A percentile compares a stretch with the other conserved stretches of the same genome.
phyloP scores from a whole-genome alignment of 352 stramenopile genomes.

The Phytophthora capsici region DNA sequence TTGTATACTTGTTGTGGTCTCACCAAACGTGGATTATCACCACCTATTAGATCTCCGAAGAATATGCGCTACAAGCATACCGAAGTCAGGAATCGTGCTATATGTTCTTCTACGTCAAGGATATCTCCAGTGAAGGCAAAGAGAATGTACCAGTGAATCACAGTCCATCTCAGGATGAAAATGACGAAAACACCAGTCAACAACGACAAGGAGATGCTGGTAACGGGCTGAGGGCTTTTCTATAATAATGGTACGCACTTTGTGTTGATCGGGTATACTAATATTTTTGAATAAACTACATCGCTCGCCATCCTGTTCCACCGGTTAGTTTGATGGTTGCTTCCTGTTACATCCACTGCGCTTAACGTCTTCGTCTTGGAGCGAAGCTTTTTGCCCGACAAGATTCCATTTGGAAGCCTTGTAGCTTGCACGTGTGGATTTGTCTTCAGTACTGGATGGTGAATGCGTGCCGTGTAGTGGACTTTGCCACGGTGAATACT shows the following conservation, averaged over 20 bases:
- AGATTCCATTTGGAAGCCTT: neutral
- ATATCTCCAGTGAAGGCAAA: constrained; percentile 48
- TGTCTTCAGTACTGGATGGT: neutral
- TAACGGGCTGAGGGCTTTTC: constrained; percentile 39
- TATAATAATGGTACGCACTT: constrained; percentile 27
- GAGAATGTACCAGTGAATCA: constrained; percentile 62
- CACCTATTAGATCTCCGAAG: constrained; percentile 65
- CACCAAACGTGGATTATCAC: no score
- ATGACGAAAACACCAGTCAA: constrained; percentile 26
- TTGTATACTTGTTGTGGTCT: no score
- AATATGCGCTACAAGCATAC: constrained; percentile 74
- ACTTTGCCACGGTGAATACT: no score
- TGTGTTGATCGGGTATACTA: constrained; percentile 37
- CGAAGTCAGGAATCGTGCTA: constrained; percentile 88
- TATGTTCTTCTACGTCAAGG: constrained; percentile 87
- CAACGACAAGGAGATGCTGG: constrained; percentile 20
- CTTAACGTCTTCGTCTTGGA: constrained; percentile 13
- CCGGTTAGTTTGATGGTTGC: neutral
- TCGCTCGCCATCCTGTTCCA: constrained; percentile 9
- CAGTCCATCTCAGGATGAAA: constrained; percentile 24
- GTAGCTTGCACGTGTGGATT: no score
- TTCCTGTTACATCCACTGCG: neutral
- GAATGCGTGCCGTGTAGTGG: neutral
- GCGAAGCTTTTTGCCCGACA: constrained; percentile 3
- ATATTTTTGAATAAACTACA: constrained; percentile 39